These are phyloP conservation scores for Umbelopsis sp. DNA, from an alignment of 192 early-diverging fungal species.

Conservation along the genomic window DNA sequence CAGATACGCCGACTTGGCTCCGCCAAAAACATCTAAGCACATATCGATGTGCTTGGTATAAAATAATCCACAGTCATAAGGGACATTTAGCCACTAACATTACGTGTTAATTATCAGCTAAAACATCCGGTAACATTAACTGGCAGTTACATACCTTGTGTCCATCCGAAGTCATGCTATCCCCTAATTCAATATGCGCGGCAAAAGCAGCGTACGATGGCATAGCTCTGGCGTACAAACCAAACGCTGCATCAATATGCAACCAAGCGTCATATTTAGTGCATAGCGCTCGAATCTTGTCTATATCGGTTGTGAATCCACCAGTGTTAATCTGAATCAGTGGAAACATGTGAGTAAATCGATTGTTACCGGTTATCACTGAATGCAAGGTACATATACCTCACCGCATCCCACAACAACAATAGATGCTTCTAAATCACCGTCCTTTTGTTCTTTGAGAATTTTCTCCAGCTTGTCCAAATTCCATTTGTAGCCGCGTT, in stretches of 20 bases:
- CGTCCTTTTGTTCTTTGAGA: background rate
- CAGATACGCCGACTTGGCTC: conserved; percentile 44
- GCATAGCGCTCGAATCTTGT: conserved; percentile 42
- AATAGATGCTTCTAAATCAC: conserved; percentile 34
- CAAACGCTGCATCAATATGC: conserved; percentile 69
- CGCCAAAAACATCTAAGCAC: conserved; percentile 33
- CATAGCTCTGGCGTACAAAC: conserved; percentile 50
- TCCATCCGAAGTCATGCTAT: conserved; percentile 59
- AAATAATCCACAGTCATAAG: conserved; percentile 63
- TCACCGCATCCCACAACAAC: conserved; percentile 56
- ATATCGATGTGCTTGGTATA: conserved; percentile 35
- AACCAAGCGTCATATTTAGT: conserved; percentile 48
- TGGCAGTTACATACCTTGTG: conserved; percentile 45
- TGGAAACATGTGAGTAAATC: background rate
- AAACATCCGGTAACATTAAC: too few species aligned
- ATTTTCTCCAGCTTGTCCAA: conserved; percentile 24
- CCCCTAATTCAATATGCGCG: conserved; percentile 43
- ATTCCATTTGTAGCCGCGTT: conserved; percentile 10
- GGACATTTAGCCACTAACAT: conserved; percentile 56
- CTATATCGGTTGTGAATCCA: conserved; percentile 38
- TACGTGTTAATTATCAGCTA: background rate
- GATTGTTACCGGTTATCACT: background rate
- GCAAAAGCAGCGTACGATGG: conserved; percentile 35
- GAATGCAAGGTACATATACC: conserved; percentile 48
- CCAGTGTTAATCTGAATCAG: conserved; percentile 22